Percentiles rank a stretch among this genome's conserved stretches.
Conservation (phyloP, 768 basidiomycete genomes). For the Russula olivacea region DNA sequence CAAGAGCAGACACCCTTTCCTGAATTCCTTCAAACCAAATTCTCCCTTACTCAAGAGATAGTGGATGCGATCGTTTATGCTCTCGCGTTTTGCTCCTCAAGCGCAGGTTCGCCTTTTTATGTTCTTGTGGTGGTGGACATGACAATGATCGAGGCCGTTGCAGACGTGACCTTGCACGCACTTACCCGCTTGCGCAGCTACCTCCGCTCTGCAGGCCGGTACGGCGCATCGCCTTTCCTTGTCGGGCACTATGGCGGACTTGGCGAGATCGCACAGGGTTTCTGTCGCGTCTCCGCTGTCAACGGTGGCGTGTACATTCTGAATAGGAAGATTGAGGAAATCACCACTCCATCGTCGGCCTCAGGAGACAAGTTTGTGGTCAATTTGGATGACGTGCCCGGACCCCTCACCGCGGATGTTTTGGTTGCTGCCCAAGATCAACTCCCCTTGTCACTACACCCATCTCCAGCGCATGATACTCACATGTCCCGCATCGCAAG, state of each 20-base stretch:
- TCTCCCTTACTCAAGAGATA: slow-evolving; percentile 54
- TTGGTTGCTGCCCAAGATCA: slow-evolving; percentile 47
- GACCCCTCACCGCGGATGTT: slow-evolving; percentile 48
- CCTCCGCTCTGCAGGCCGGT: slow-evolving; percentile 74
- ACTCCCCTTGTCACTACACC: slow-evolving; percentile 10
- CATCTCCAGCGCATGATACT: neutral
- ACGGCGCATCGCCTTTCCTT: slow-evolving; percentile 83
- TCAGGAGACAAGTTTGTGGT: slow-evolving; percentile 36
- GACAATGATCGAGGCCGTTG: slow-evolving; percentile 14
- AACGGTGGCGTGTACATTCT: slow-evolving; percentile 69
- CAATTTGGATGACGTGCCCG: slow-evolving; percentile 54
- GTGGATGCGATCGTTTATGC: slow-evolving; percentile 66
- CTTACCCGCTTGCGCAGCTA: slow-evolving; percentile 67
- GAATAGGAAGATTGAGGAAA: slow-evolving; percentile 41
- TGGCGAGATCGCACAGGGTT: slow-evolving; percentile 91
- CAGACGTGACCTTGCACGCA: slow-evolving; percentile 63
- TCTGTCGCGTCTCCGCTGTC: slow-evolving; percentile 82
- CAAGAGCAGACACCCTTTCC: slow-evolving; percentile 52
- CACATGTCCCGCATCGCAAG: slow-evolving; percentile 34
- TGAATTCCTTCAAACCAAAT: slow-evolving; percentile 57
- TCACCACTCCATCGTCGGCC: slow-evolving; percentile 17
- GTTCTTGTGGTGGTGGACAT: neutral
- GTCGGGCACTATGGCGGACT: slow-evolving; percentile 93
- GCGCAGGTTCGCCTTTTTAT: slow-evolving; percentile 44
- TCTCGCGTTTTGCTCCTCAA: slow-evolving; percentile 60